A percentile compares a stretch with the other conserved stretches of the same genome.
These are phyloP conservation scores for Nitzschia sp. DNA, from an alignment of 108 stramenopile genomes.

Conservation along the genomic window DNA sequence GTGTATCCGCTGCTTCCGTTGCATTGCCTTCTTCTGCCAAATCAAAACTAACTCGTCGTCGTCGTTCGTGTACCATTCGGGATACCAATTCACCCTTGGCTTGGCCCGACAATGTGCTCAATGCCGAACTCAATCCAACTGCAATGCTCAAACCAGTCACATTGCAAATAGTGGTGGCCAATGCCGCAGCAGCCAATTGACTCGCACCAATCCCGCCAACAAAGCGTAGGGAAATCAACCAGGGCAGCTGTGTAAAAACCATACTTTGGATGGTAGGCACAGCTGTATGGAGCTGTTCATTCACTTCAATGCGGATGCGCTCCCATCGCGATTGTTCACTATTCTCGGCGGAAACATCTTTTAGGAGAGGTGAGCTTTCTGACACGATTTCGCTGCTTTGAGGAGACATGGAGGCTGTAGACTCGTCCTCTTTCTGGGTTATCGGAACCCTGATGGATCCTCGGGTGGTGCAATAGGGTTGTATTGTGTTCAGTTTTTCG, in stretches of 20 bases:
- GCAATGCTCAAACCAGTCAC: conserved; percentile 61
- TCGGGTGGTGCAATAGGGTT: no score
- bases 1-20: not conserved
- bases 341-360: not conserved
- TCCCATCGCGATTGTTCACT: not conserved
- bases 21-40: not conserved
- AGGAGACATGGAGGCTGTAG: no score
- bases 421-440: no score
- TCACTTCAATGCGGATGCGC: conserved; percentile 3
- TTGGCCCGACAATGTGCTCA: conserved; percentile 42
- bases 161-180: conserved; percentile 68
- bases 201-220: conserved; percentile 46
- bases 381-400: not conserved
- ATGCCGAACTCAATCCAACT: conserved; percentile 56
- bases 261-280: conserved; percentile 17
- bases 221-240: conserved; percentile 57
- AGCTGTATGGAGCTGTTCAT: conserved; percentile 16
- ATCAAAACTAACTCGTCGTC: conserved; percentile 15
- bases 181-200: conserved; percentile 65
- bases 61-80: conserved; percentile 3
- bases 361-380: not conserved
- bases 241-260: conserved; percentile 27
- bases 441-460: no score
- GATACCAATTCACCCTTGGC: conserved; percentile 37
- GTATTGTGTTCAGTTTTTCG: no score